A percentile compares a stretch with the other conserved stretches of the same genome.
phyloP scores from a whole-genome alignment of 306 rosid genomes.

The Quercus mongolica region DNA sequence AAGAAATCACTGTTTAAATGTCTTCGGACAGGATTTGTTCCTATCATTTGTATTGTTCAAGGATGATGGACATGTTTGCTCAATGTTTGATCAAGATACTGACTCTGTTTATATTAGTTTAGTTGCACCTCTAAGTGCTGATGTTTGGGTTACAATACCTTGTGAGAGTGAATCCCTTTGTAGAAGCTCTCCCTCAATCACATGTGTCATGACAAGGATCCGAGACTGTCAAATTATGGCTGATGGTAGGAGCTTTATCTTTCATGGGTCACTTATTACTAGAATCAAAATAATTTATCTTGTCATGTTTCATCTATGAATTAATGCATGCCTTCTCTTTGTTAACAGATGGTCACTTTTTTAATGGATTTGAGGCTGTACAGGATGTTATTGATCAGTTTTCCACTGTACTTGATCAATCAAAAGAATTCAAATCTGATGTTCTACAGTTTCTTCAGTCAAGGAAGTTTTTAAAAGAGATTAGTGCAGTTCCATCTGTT shows the following conservation, averaged over 20 bases:
- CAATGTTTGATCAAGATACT: conserved; percentile 28
- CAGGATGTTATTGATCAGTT: conserved; percentile 52
- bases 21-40: conserved; percentile 63
- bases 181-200: conserved; percentile 29
- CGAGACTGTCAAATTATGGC: conserved; percentile 58
- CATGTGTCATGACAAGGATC: conserved; percentile 56
- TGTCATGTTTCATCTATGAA: conserved; percentile 15
- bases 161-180: conserved; percentile 31
- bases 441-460: conserved; percentile 64
- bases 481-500: conserved; percentile 25
- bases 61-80: conserved; percentile 39
- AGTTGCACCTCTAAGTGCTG: conserved; percentile 64
- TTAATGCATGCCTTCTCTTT: conserved; percentile 1
- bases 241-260: conserved; percentile 53
- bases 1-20: conserved; percentile 58
- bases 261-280: conserved; percentile 9
- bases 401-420: conserved; percentile 47
- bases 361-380: conserved; percentile 65
- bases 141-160: conserved; percentile 87
- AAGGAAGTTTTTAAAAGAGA: conserved; percentile 43
- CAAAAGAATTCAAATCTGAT: conserved; percentile 72
- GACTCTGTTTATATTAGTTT: conserved; percentile 37
- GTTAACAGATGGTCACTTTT: conserved; percentile 47
- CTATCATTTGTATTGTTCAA: conserved; percentile 50
- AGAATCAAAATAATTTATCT: conserved; percentile 2